Evolutionary conservation across 805 yeast species (phyloP), one percentile per base, ranked within the genome.

Genomic region (Nakazawaea anatomiae): DNA sequence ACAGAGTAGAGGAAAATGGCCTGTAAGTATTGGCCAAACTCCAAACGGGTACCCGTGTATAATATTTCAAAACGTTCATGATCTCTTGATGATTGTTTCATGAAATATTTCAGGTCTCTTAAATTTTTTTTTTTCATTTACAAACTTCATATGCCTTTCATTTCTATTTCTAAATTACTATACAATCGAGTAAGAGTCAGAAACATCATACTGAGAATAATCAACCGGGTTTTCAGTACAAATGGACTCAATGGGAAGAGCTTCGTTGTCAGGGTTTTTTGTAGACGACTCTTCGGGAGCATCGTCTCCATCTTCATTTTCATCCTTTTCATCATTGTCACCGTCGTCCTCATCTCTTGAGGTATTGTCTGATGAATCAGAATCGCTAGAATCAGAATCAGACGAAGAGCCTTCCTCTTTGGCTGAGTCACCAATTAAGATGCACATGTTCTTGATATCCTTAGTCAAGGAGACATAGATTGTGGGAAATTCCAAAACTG

Each of bases 401-500:
- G 58, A 51, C 4, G 36, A 27, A n/a, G 46, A 25, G 2, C 35
- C 35, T 4, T 32, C 36, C 28, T 39, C 46, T 4, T 55, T 6
- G 3, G 45, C 57, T n/a, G 61, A 65, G 5, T 61, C 62, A 11
- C 61, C 65, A 4, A 61, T 62, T 9, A 62, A 50, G 2, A 62
- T 60, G 2, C 54, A 58, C 50, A 55, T 61, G 0, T 65, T 67
- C 10, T 58, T 45, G 40, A 73, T 64, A 18, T 59, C 46, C 9
- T 52, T 54, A 28, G 52, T 52, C 5, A 58, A 50, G 1, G 76
- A 68, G 1, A 85, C 70, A 51, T 70, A 74, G 4, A 89, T 69
- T 0, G 90, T 84, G 0, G 97, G 96, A 57, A 77, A 89, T 61
- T 89, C 97, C 36, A 89, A 72, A 0, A 89, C 87, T 0, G 82